Conservation (phyloP, 140 eudicot genomes). For the Bidens hawaiensis region DNA sequence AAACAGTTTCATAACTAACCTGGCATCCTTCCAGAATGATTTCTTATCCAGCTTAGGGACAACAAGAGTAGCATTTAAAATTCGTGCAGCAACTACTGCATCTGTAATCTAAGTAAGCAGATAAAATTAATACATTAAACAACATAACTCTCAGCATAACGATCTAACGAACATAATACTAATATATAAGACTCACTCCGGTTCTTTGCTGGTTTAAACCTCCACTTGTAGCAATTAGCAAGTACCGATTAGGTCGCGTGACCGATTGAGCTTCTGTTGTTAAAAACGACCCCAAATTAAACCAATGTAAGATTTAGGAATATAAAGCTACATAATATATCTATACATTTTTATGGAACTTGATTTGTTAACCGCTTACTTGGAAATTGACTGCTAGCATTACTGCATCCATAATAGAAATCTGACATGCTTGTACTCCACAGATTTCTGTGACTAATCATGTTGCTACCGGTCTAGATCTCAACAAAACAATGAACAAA, state of each 20-base stretch:
- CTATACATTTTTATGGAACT: background rate
- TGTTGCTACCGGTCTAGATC: constrained; percentile 55
- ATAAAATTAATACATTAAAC: background rate
- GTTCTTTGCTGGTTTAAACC: constrained; percentile 70
- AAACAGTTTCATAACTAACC: constrained; percentile 39
- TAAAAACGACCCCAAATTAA: constrained; percentile 1
- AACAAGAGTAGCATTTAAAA: constrained; percentile 88
- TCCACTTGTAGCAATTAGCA: constrained; percentile 61
- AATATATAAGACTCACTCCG: constrained; percentile 37
- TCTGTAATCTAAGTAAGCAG: constrained; percentile 54
- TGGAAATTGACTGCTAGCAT: constrained; percentile 61
- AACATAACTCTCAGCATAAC: background rate
- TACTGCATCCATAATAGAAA: constrained; percentile 75
- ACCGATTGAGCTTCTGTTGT: constrained; percentile 37
- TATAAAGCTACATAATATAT: background rate
- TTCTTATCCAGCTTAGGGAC: constrained; percentile 74
- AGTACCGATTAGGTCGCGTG: constrained; percentile 43
- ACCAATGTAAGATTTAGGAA: background rate
- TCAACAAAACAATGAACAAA: constrained; percentile 22
- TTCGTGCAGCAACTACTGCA: constrained; percentile 96
- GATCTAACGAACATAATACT: background rate
- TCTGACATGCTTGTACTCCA: constrained; percentile 60
- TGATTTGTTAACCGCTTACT: constrained; percentile 35
- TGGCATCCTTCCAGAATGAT: constrained; percentile 90
- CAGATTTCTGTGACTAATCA: constrained; percentile 36